A percentile compares a stretch with the other conserved stretches of the same genome.
Evolutionary conservation across 2,329 filamentous ascomycete species (phyloP).

Genomic region (Macroventuria anomochaeta): DNA sequence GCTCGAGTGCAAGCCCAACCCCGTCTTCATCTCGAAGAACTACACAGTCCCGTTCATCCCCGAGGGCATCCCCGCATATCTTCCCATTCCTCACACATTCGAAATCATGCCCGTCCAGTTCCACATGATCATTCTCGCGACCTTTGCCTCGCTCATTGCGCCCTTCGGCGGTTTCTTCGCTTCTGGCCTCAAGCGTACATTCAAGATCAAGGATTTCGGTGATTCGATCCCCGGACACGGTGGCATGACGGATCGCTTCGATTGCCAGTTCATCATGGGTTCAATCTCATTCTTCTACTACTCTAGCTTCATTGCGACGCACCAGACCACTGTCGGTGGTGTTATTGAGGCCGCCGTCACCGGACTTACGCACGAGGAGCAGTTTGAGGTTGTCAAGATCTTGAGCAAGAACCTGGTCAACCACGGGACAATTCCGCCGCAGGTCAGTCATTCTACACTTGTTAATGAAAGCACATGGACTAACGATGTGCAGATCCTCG

Average conservation of each 20-base stretch:
- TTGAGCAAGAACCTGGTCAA: constrained; percentile 69
- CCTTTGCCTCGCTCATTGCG: constrained; percentile 94
- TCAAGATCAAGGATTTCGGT: constrained; percentile 99
- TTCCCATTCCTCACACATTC: constrained; percentile 72
- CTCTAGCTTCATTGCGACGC: constrained; percentile 91
- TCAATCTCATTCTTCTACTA: constrained; percentile 99
- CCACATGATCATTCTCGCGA: constrained; percentile 86
- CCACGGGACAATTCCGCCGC: constrained; percentile 63
- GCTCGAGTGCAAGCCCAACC: constrained; percentile 87
- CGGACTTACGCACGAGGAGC: constrained; percentile 84
- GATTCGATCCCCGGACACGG: constrained; percentile 97
- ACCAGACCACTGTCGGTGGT: constrained; percentile 82
- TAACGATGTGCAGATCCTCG: constrained; percentile 11
- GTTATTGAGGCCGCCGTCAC: constrained; percentile 92
- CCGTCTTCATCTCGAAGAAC: constrained; percentile 80
- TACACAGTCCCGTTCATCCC: constrained; percentile 68
- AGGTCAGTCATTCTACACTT: constrained; percentile 48
- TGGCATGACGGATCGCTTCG: constrained; percentile 98
- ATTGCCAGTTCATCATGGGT: constrained; percentile 99
- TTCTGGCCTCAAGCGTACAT: constrained; percentile 94
- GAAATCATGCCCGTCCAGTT: constrained; percentile 88
- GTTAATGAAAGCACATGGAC: neutral
- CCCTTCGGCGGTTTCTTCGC: constrained; percentile 99
- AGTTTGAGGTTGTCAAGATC: constrained; percentile 76
- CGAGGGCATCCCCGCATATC: constrained; percentile 30